Conservation (phyloP, 1,139 yeast species). For the Trichomonascaceae sp. region DNA sequence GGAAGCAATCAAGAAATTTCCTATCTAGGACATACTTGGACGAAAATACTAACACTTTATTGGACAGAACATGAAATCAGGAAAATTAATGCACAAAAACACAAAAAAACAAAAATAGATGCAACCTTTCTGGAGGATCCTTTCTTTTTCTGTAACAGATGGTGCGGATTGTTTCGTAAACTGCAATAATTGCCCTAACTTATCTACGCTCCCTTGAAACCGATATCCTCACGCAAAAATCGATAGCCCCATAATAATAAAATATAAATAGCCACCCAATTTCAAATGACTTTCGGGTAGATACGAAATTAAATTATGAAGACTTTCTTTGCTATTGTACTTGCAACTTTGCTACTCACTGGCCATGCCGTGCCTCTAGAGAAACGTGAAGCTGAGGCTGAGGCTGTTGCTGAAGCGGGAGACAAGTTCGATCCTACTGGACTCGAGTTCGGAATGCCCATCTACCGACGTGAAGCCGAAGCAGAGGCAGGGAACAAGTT, state of each 20-base stretch:
- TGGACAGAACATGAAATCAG: not conserved
- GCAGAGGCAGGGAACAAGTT: slow-evolving; percentile 6
- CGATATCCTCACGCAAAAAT: not conserved
- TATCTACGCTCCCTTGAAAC: not conserved
- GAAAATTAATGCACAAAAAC: not conserved
- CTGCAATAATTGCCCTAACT: not conserved
- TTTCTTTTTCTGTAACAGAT: not conserved
- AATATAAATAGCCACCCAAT: not conserved
- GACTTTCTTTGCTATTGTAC: not conserved
- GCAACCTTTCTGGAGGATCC: not conserved
- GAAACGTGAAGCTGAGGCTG: slow-evolving; percentile 10
- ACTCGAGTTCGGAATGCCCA: slow-evolving; percentile 13
- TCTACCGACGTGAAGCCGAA: slow-evolving; percentile 11
- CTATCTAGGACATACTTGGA: not conserved
- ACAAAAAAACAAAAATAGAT: not conserved
- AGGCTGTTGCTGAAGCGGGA: slow-evolving; percentile 7
- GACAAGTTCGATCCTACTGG: slow-evolving; percentile 8
- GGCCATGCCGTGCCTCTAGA: slow-evolving; percentile 4
- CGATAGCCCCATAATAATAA: not conserved
- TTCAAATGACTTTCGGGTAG: not conserved
- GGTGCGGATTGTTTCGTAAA: not conserved
- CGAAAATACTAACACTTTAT: not conserved
- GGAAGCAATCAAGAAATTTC: not conserved
- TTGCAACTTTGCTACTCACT: not conserved
- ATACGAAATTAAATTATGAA: not conserved